Conservation (phyloP, 306 rosid species). For the Glycine soja region DNA sequence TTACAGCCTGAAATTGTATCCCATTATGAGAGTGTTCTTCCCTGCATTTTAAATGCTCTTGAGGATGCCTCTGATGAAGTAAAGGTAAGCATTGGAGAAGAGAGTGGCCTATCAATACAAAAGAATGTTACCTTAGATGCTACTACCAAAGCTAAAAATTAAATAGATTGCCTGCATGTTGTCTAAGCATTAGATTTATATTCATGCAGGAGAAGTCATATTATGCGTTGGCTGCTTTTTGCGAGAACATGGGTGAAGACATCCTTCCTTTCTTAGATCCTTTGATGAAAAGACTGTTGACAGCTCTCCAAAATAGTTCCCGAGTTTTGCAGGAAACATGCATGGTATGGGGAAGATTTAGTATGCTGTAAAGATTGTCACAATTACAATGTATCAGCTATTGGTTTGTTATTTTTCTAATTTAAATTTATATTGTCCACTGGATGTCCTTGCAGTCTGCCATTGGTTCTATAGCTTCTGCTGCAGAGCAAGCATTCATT, state of each 20-base stretch:
- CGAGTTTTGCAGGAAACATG: constrained; percentile 96
- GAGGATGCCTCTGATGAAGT: constrained; percentile 97
- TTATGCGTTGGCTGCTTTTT: constrained; percentile 98
- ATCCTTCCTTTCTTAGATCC: constrained; percentile 96
- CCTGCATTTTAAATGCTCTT: constrained; percentile 91
- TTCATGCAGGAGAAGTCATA: constrained; percentile 90
- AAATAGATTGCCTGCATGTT: constrained; percentile 20
- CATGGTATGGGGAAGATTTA: constrained; percentile 72
- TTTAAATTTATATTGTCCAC: constrained; percentile 35
- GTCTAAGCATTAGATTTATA: constrained; percentile 41
- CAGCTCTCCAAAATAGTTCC: constrained; percentile 86
- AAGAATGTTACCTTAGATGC: constrained; percentile 34
- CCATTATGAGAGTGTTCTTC: constrained; percentile 95
- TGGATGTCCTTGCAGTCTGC: constrained; percentile 79
- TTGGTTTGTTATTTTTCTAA: constrained; percentile 29
- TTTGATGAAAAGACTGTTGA: constrained; percentile 83
- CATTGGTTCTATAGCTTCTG: constrained; percentile 96
- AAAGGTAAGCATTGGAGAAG: constrained; percentile 66
- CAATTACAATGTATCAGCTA: constrained; percentile 27
- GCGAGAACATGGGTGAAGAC: constrained; percentile 98
- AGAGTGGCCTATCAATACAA: constrained; percentile 34
- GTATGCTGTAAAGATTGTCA: constrained; percentile 34
- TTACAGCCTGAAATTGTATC: constrained; percentile 94
- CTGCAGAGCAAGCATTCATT: constrained; percentile 92
- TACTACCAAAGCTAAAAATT: constrained; percentile 6